phyloP scores from a whole-genome alignment of 805 yeast genomes.

The Lachancea cidri region DNA sequence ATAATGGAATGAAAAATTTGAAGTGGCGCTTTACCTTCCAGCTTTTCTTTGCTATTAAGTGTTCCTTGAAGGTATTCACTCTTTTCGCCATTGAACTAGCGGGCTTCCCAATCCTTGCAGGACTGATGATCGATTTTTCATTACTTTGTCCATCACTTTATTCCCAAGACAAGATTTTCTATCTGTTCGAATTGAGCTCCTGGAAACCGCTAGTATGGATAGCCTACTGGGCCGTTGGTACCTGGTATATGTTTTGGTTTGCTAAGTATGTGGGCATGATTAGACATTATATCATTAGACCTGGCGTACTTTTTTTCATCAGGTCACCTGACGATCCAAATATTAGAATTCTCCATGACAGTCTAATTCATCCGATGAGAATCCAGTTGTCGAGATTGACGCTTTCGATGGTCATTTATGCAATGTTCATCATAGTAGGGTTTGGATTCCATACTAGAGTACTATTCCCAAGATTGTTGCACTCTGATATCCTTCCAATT shows the following conservation, averaged over 20 bases:
- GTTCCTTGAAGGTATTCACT: conserved; percentile 68
- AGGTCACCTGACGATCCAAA: conserved; percentile 94
- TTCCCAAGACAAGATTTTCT: conserved; percentile 13
- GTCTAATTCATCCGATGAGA: conserved; percentile 67
- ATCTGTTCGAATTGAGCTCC: conserved; percentile 19
- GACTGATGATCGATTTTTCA: conserved; percentile 67
- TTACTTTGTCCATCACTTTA: conserved; percentile 31
- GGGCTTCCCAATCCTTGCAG: conserved; percentile 85
- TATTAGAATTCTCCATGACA: conserved; percentile 79
- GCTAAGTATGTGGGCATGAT: conserved; percentile 85
- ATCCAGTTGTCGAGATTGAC: conserved; percentile 69
- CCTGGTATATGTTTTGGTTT: conserved; percentile 79
- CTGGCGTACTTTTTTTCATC: conserved; percentile 87
- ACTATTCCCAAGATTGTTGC: conserved; percentile 34
- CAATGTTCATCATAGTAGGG: conserved; percentile 66
- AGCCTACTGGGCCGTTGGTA: conserved; percentile 66
- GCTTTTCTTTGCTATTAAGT: conserved; percentile 47
- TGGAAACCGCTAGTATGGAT: conserved; percentile 26
- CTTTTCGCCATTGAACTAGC: conserved; percentile 75
- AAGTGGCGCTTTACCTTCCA: conserved; percentile 47
- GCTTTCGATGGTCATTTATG: conserved; percentile 69
- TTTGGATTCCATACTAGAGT: conserved; percentile 61
- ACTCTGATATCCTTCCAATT: conserved; percentile 4
- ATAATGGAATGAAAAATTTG: conserved; percentile 27
- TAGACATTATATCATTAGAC: conserved; percentile 64